These are phyloP conservation scores for Metroxylon sagu DNA, from an alignment of 176 grass and related monocot genomes.

Conservation along the genomic window DNA sequence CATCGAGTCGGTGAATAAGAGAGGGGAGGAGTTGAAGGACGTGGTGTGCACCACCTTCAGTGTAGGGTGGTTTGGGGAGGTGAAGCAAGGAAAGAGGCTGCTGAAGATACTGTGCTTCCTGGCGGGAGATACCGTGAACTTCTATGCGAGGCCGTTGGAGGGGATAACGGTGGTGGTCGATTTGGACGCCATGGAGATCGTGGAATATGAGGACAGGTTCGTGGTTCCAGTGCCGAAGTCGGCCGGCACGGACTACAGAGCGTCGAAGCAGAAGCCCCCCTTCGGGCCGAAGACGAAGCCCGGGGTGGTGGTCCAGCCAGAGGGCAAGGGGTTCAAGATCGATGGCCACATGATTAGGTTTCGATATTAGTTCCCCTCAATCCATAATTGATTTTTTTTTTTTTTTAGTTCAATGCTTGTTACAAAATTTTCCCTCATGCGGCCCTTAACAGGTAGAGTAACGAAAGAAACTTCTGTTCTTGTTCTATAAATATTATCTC, in stretches of 20 bases:
- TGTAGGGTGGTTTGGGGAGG: slow-evolving; percentile 53
- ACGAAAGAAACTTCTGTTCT: too few species aligned
- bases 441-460: too few species aligned
- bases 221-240: slow-evolving; percentile 40
- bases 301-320: slow-evolving; percentile 29
- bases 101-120: slow-evolving; percentile 49
- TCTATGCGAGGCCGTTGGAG: slow-evolving; percentile 51
- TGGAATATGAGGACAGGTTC: slow-evolving; percentile 42
- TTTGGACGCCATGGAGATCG: slow-evolving; percentile 60
- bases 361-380: not conserved
- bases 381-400: not conserved
- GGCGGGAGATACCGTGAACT: slow-evolving; percentile 40
- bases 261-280: slow-evolving; percentile 18
- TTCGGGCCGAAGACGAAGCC: slow-evolving; percentile 16
- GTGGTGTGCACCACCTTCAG: slow-evolving; percentile 39
- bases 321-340: slow-evolving; percentile 33
- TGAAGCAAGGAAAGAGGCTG: slow-evolving; percentile 9
- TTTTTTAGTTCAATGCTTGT: too few species aligned
- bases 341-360: slow-evolving; percentile 53
- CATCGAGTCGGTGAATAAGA: slow-evolving; percentile 29
- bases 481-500: too few species aligned
- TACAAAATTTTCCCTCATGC: too few species aligned
- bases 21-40: slow-evolving; percentile 33
- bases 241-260: slow-evolving; percentile 50
- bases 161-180: slow-evolving; percentile 55